These are phyloP conservation scores for Cucurbitaria berberidis DNA, from an alignment of 2,329 filamentous ascomycete species.

Conservation along the genomic window DNA sequence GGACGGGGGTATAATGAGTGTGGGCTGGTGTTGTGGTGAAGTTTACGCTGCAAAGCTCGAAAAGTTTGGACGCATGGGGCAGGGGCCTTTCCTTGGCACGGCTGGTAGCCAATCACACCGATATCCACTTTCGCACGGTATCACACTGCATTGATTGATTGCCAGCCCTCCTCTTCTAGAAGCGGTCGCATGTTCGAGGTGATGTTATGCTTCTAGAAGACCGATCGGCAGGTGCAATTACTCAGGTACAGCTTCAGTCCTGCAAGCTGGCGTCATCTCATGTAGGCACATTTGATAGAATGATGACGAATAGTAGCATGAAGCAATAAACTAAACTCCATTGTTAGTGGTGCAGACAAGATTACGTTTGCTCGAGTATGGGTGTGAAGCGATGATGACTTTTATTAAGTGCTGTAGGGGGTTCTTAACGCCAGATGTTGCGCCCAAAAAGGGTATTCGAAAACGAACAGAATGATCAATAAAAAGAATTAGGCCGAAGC, in stretches of 20 bases:
- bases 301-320: neutral
- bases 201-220: constrained; percentile 38
- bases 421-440: constrained; percentile 17
- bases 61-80: constrained; percentile 23
- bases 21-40: constrained; percentile 17
- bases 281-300: no score
- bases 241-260: constrained; percentile 22
- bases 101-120: neutral
- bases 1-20: constrained; percentile 13
- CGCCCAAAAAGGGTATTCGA: constrained; percentile 9
- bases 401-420: constrained; percentile 22
- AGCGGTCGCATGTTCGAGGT: constrained; percentile 20
- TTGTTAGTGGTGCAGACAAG: neutral
- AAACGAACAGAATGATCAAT: constrained; percentile 6
- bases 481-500: constrained; percentile 18
- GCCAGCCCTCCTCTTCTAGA: constrained; percentile 14
- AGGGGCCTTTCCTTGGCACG: constrained; percentile 1
- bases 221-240: constrained; percentile 22
- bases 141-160: constrained; percentile 20
- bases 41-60: constrained; percentile 20
- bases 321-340: neutral
- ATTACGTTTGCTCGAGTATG: neutral
- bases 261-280: constrained; percentile 31
- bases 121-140: constrained; percentile 1
- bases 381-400: constrained; percentile 13